Conservation (phyloP, 23 red algal species). For the Gracilaria domingensis region DNA sequence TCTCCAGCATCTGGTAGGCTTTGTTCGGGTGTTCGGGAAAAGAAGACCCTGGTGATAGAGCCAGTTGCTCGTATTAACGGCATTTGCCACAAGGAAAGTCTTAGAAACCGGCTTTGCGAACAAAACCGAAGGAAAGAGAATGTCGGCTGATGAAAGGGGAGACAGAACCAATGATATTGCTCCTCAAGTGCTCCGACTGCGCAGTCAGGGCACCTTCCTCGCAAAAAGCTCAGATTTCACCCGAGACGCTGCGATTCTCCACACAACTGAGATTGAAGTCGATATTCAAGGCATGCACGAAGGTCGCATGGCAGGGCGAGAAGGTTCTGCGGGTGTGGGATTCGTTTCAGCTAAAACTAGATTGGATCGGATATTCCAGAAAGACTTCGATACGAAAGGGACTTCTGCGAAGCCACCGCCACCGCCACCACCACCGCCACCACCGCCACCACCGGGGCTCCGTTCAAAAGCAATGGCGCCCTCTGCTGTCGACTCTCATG, state of each 20-base stretch:
- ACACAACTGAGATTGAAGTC: slow-evolving; percentile 57
- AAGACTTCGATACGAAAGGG: slow-evolving; percentile 4
- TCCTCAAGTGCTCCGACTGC: slow-evolving; percentile 28
- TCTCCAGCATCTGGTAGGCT: not conserved
- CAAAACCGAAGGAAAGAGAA: not conserved
- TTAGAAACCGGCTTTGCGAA: not conserved
- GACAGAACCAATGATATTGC: not conserved
- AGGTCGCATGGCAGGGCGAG: not conserved
- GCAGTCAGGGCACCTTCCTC: slow-evolving; percentile 45
- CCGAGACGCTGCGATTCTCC: slow-evolving; percentile 50
- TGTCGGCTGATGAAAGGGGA: slow-evolving; percentile 28
- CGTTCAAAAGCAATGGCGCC: not conserved
- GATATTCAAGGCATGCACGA: slow-evolving; percentile 47
- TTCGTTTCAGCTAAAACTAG: slow-evolving; percentile 55
- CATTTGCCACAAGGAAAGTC: not conserved
- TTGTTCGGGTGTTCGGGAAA: no score
- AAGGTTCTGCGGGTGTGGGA: slow-evolving; percentile 41
- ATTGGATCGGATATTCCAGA: slow-evolving; percentile 56
- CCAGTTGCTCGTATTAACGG: not conserved
- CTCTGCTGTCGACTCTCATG: not conserved
- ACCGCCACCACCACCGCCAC: slow-evolving; percentile 41
- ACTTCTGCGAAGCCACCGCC: not conserved
- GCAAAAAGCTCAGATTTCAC: slow-evolving; percentile 66
- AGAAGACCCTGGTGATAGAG: no score
- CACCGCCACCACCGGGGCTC: not conserved